These are phyloP conservation scores for Cryptococcus wingfieldii DNA, from an alignment of 1,284 basidiomycete species.

Conservation along the genomic window DNA sequence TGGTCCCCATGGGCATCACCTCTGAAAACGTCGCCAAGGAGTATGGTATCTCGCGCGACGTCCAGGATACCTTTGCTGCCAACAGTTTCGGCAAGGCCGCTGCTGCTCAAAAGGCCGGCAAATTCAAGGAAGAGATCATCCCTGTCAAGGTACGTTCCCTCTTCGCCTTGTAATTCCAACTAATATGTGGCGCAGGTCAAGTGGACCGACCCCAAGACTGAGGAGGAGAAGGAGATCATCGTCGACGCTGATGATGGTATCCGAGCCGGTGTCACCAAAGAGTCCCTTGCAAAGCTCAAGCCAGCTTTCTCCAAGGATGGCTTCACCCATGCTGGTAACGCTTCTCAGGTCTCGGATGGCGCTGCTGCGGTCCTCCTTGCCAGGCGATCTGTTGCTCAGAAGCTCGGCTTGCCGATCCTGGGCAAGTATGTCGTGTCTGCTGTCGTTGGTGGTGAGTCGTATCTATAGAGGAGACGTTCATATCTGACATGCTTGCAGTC, in stretches of 20 bases:
- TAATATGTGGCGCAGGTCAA: conserved; percentile 53
- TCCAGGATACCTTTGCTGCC: conserved; percentile 81
- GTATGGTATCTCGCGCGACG: conserved; percentile 72
- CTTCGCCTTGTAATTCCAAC: not conserved
- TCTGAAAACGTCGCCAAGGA: conserved; percentile 90
- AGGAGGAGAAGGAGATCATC: conserved; percentile 70
- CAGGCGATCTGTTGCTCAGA: conserved; percentile 78
- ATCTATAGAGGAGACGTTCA: not conserved
- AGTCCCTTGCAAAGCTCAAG: conserved; percentile 84
- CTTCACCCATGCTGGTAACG: conserved; percentile 86
- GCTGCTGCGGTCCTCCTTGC: conserved; percentile 90
- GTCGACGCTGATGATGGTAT: conserved; percentile 91
- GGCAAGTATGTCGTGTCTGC: conserved; percentile 83
- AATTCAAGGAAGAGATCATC: conserved; percentile 88
- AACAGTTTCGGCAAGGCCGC: conserved; percentile 78
- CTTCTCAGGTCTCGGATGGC: conserved; percentile 95
- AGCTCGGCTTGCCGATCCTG: conserved; percentile 81
- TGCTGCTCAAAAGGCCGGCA: conserved; percentile 79
- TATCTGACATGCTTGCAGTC: conserved; percentile 39
- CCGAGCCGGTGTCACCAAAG: conserved; percentile 81
- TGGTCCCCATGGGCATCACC: conserved; percentile 94
- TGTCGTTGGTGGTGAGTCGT: conserved; percentile 61
- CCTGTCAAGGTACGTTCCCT: conserved; percentile 62
- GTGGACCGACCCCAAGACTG: conserved; percentile 75
- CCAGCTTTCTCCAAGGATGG: conserved; percentile 87